Evolutionary conservation across 2,329 filamentous ascomycete genomes (phyloP), one percentile per base, ranked within the genome.

Genomic region (Aspergillus candidus): DNA sequence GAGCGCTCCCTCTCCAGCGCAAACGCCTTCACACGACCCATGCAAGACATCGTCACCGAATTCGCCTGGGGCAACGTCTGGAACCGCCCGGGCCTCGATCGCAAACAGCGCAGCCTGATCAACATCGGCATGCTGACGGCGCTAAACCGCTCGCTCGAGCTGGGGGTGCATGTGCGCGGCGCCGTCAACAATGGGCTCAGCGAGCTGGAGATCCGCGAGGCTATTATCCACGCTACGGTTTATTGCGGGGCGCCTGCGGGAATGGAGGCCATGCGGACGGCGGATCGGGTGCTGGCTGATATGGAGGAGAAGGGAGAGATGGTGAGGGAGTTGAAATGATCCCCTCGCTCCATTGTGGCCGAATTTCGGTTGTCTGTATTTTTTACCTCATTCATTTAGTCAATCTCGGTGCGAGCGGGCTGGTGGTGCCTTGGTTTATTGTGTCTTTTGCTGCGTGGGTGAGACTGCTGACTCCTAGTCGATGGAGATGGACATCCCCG

Each of bases 81-180:
- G 81, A 76, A 76, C 3, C 74, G 81, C 6, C 79, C 79, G 0
- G 81, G 80, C 0, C 72, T 84, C 7, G 73, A 77, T 31, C 72
- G 75, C 47, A 80, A 83, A 59, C 75, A 79, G 52, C 73, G 81
- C 37, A 78, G 73, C 41, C 68, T 84, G 43, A 65, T 84, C 41
- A 83, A 83, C 59, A 78, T 84, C 38, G 79, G 75, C 38, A 83
- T 84, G 75, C 68, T 84, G 36, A 78, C 77, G 60, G 78, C 78
- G 3, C 68, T 82, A 49, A 83, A 83, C 54, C 70, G 77, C 4
- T 70, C 68, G 5, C 73, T 76, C 0, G 81, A 84, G 57, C 66
- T 84, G 44, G 79, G 70, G 0, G 72, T 79, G 6, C 81, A 84
- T 58, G 70, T 81, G n/a, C 69, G 78, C 15, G 80, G 80, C 0